Evolutionary conservation across 805 yeast genomes (phyloP).

Genomic region (Grigorovia jiainica): DNA sequence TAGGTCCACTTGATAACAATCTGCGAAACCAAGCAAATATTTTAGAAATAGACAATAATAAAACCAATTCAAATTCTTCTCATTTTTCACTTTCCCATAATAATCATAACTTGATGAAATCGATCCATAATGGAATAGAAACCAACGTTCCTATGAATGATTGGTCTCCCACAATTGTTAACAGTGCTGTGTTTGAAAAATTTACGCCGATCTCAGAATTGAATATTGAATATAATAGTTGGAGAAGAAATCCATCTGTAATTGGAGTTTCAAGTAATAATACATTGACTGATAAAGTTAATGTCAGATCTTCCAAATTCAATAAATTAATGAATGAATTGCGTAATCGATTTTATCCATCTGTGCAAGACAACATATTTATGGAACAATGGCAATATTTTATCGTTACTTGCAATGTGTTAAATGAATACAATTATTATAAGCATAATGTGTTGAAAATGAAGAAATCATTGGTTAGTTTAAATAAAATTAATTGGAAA

Average conservation of each 20-base stretch:
- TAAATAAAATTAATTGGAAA: background rate
- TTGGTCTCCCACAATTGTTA: conserved; percentile 21
- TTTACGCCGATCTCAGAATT: background rate
- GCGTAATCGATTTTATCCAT: conserved; percentile 5
- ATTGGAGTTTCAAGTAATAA: background rate
- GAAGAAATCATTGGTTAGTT: conserved; percentile 15
- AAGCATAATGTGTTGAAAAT: conserved; percentile 14
- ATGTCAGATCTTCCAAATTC: background rate
- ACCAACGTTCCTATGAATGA: conserved; percentile 14
- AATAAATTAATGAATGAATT: background rate
- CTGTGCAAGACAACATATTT: conserved; percentile 22
- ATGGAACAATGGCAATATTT: conserved; percentile 44
- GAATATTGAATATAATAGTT: background rate
- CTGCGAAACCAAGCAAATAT: no score
- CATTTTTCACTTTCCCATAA: no score
- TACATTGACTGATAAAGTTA: no score
- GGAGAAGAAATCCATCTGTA: background rate
- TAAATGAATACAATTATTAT: conserved; percentile 32
- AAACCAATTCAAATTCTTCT: no score
- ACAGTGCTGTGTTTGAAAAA: conserved; percentile 12
- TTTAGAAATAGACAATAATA: no score
- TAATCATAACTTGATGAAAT: no score
- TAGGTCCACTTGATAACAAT: no score
- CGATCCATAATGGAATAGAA: no score
- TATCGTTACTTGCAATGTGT: conserved; percentile 39